These are phyloP conservation scores for Trichoderma koningii DNA, from an alignment of 2,329 filamentous ascomycete species.

Conservation along the genomic window DNA sequence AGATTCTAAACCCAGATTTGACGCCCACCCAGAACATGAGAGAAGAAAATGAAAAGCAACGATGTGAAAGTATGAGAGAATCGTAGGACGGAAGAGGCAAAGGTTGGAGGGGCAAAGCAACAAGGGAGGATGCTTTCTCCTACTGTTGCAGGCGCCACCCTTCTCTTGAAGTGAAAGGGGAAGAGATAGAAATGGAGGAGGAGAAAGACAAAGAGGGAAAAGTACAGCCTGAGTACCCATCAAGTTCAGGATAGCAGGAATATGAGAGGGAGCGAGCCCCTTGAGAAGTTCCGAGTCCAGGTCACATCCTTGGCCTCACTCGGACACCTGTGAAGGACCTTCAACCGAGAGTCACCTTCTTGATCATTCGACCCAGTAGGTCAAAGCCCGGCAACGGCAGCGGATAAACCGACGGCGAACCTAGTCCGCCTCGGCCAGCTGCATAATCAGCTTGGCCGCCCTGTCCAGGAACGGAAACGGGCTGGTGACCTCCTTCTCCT, in stretches of 20 bases:
- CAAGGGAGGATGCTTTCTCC: not conserved
- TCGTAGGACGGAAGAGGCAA: not conserved
- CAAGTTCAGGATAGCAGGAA: not conserved
- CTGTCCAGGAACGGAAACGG: slow-evolving; percentile 96
- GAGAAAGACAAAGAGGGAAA: not conserved
- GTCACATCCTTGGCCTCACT: no score
- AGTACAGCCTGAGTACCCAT: not conserved
- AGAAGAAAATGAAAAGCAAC: not conserved
- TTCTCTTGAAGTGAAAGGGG: no score
- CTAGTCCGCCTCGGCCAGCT: slow-evolving; percentile 79
- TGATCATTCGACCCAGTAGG: no score
- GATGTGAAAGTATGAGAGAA: not conserved
- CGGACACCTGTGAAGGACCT: not conserved
- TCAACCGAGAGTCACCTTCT: no score
- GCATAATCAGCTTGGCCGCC: slow-evolving; percentile 87
- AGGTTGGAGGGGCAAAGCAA: not conserved
- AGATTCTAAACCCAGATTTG: slow-evolving; percentile 12
- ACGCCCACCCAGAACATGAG: not conserved
- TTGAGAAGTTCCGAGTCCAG: no score
- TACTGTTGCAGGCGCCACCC: no score
- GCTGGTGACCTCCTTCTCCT: slow-evolving; percentile 93
- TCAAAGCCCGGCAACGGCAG: not conserved
- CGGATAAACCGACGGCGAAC: not conserved
- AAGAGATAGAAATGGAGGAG: not conserved
- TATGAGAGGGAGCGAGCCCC: no score